Percentiles rank a stretch among this genome's conserved stretches.
phyloP scores from a whole-genome alignment of 257 asterid species.

The Nicotiana obtusifolia region DNA sequence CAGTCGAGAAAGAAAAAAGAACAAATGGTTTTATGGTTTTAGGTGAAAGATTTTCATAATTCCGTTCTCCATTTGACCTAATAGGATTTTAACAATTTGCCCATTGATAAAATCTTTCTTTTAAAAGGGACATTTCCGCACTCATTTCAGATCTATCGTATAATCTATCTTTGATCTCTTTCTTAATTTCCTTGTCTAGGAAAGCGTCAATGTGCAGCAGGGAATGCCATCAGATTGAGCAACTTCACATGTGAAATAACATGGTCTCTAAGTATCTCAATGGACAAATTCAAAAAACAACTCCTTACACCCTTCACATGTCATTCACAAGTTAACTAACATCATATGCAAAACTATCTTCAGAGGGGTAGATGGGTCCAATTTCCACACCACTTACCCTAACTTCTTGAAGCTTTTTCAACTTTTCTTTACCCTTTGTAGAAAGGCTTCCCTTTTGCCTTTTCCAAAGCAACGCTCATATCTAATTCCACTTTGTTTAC shows the following conservation, averaged over 20 bases:
- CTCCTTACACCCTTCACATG: neutral
- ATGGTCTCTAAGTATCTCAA: neutral
- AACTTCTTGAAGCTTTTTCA: neutral
- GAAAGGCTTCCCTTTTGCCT: too few relatives aligned
- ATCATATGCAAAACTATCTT: neutral
- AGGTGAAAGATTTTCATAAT: neutral
- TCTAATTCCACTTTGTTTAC: too few relatives aligned
- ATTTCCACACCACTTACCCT: neutral
- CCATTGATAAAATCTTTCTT: too few relatives aligned
- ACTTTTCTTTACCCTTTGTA: too few relatives aligned
- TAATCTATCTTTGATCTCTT: neutral
- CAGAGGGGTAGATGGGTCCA: neutral
- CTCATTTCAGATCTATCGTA: too few relatives aligned
- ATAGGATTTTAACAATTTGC: too few relatives aligned
- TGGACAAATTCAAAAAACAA: neutral
- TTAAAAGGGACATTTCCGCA: too few relatives aligned
- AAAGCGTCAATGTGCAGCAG: neutral
- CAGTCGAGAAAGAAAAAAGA: neutral
- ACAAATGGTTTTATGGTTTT: neutral
- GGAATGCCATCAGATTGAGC: neutral
- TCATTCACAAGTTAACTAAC: neutral
- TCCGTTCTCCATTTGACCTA: neutral
- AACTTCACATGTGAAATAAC: conserved; percentile 1
- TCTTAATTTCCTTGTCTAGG: too few relatives aligned
- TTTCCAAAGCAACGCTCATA: neutral